Percentiles rank a stretch among this genome's conserved stretches.
These are phyloP conservation scores for Elsinoe batatas DNA, from an alignment of 2,329 filamentous ascomycete genomes.

Conservation along the genomic window DNA sequence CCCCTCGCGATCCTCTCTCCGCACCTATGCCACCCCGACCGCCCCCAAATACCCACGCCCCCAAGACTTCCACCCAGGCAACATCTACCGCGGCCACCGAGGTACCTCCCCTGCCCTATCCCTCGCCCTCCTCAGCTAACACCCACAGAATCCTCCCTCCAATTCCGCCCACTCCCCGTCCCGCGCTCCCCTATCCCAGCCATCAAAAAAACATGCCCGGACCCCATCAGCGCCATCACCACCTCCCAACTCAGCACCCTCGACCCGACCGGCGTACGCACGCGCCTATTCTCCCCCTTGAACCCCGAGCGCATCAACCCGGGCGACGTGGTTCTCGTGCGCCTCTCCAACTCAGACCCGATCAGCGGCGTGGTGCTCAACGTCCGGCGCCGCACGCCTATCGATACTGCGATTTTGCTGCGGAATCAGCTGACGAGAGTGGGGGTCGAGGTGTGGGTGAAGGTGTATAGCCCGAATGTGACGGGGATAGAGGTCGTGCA, in stretches of 20 bases:
- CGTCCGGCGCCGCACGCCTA: conserved; percentile 62
- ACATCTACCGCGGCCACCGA: conserved; percentile 18
- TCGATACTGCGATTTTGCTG: conserved; percentile 80
- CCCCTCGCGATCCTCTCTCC: conserved; percentile 22
- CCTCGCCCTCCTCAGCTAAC: conserved; percentile 1
- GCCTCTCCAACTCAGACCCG: conserved; percentile 73
- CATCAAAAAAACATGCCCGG: conserved; percentile 46
- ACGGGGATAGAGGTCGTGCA: conserved; percentile 90
- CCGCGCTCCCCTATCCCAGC: conserved; percentile 44
- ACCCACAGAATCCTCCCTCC: conserved; percentile 13
- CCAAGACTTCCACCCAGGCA: conserved; percentile 17
- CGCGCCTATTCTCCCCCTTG: conserved; percentile 64
- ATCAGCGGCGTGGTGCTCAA: conserved; percentile 83
- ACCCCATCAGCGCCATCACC: conserved; percentile 60
- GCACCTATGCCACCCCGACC: conserved; percentile 35
- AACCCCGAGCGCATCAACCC: conserved; percentile 72
- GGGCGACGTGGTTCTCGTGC: conserved; percentile 86
- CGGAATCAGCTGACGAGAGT: conserved; percentile 78
- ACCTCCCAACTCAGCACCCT: conserved; percentile 60
- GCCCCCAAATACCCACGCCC: conserved; percentile 20
- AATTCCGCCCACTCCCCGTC: conserved; percentile 24
- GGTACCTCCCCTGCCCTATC: neutral
- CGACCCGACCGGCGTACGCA: conserved; percentile 76
- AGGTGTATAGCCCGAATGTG: conserved; percentile 84
- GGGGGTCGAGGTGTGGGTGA: conserved; percentile 95